Percentiles rank a stretch among this genome's conserved stretches.
Evolutionary conservation across 2,329 filamentous ascomycete species (phyloP).

Genomic region (Colletotrichum navitas): DNA sequence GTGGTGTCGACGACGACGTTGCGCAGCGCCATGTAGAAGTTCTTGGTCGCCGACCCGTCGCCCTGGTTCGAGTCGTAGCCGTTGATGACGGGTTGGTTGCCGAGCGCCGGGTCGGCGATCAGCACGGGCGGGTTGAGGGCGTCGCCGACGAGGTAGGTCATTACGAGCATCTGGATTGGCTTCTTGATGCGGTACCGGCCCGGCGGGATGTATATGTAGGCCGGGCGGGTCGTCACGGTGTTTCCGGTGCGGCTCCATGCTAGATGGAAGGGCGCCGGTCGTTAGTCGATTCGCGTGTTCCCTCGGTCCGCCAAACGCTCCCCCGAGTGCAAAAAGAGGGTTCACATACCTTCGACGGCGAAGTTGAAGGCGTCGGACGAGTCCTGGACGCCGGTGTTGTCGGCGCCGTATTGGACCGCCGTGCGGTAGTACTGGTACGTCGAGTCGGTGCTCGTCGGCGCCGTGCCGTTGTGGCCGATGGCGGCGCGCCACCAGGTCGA

Average conservation of each 20-base stretch:
- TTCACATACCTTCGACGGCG: slow-evolving; percentile 43
- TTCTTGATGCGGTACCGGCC: slow-evolving; percentile 50
- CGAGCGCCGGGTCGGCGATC: slow-evolving; percentile 43
- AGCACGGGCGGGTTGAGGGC: slow-evolving; percentile 47
- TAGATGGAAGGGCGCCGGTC: background rate
- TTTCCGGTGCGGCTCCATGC: slow-evolving; percentile 47
- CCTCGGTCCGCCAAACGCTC: background rate
- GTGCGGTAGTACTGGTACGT: slow-evolving; percentile 48
- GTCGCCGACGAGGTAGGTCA: slow-evolving; percentile 51
- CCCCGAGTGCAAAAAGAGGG: slow-evolving; percentile 15
- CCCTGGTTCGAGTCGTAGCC: slow-evolving; percentile 47
- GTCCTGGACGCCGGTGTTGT: slow-evolving; percentile 46
- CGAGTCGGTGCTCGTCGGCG: slow-evolving; percentile 45
- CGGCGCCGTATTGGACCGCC: slow-evolving; percentile 46
- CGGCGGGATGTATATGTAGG: slow-evolving; percentile 48
- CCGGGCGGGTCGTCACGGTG: slow-evolving; percentile 46
- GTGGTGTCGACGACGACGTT: slow-evolving; percentile 50
- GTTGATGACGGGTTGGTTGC: slow-evolving; percentile 44
- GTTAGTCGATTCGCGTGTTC: background rate
- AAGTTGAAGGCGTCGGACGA: slow-evolving; percentile 47
- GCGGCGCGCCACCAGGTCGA: slow-evolving; percentile 47
- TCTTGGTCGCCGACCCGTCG: slow-evolving; percentile 48
- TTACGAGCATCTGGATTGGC: slow-evolving; percentile 49
- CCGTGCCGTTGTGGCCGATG: slow-evolving; percentile 47
- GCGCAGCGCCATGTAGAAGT: slow-evolving; percentile 51